phyloP scores from a whole-genome alignment of 2,329 filamentous ascomycete species.

The Stachybotrys elegans region DNA sequence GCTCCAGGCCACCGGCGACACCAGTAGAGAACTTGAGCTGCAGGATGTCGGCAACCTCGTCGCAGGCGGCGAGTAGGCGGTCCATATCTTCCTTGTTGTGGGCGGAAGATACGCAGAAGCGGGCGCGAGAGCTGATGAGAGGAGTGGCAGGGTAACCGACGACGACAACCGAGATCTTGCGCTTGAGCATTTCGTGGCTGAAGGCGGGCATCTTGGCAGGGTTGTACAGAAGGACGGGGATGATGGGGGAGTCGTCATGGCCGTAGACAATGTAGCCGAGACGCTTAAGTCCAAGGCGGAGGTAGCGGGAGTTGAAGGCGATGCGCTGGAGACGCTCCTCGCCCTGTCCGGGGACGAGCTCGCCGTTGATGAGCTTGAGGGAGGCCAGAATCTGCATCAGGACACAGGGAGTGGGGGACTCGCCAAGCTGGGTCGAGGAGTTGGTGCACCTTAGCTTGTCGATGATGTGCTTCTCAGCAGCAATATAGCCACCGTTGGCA shows the following conservation, averaged over 20 bases:
- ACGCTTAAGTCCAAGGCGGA: slow-evolving; percentile 94
- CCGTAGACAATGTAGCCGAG: slow-evolving; percentile 96
- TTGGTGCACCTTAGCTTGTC: slow-evolving; percentile 86
- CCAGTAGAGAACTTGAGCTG: slow-evolving; percentile 98
- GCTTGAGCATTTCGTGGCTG: slow-evolving; percentile 95
- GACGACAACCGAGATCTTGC: slow-evolving; percentile 95
- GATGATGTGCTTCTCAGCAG: slow-evolving; percentile 83
- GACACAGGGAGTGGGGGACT: slow-evolving; percentile 81
- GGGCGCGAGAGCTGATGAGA: slow-evolving; percentile 86
- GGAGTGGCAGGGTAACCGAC: slow-evolving; percentile 97
- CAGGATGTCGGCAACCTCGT: slow-evolving; percentile 85
- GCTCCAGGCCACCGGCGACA: slow-evolving; percentile 79
- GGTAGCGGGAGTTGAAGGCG: slow-evolving; percentile 96
- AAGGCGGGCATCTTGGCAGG: slow-evolving; percentile 99
- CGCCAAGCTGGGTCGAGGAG: slow-evolving; percentile 79
- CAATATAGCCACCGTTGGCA: slow-evolving; percentile 94
- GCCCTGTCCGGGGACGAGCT: slow-evolving; percentile 83
- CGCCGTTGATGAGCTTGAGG: slow-evolving; percentile 82
- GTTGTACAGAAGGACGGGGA: slow-evolving; percentile 91
- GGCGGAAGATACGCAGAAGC: slow-evolving; percentile 91
- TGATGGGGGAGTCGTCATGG: slow-evolving; percentile 96
- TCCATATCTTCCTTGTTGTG: slow-evolving; percentile 99
- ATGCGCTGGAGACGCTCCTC: slow-evolving; percentile 93
- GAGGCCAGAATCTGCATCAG: slow-evolving; percentile 86
- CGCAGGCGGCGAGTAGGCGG: slow-evolving; percentile 79